Evolutionary conservation across 2,329 filamentous ascomycete species (phyloP).

Genomic region (Aureobasidium sp.): DNA sequence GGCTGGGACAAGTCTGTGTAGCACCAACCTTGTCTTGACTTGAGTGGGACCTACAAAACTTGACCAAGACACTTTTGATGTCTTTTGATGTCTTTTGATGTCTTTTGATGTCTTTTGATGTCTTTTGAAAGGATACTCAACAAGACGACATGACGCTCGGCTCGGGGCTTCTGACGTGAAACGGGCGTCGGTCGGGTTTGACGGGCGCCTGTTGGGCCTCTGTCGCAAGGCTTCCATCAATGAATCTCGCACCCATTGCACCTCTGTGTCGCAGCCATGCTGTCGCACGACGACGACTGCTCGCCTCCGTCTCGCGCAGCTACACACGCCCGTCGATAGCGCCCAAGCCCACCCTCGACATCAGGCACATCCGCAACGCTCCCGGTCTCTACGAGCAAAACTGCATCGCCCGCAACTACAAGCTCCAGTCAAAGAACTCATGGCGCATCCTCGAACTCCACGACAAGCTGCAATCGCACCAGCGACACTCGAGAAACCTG

Average conservation of each 20-base stretch:
- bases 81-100: no score
- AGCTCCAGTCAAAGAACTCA: slow-evolving; percentile 44
- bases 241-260: background rate
- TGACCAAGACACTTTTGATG: background rate
- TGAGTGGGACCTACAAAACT: background rate
- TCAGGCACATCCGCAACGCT: slow-evolving; percentile 85
- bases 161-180: slow-evolving; percentile 5
- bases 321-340: slow-evolving; percentile 60
- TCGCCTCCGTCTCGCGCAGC: slow-evolving; percentile 1
- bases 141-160: background rate
- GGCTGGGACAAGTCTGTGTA: slow-evolving; percentile 9
- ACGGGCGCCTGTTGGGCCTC: background rate
- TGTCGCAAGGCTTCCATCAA: slow-evolving; percentile 8
- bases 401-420: slow-evolving; percentile 80
- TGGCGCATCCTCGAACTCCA: slow-evolving; percentile 47
- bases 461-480: slow-evolving; percentile 42
- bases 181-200: slow-evolving; percentile 9
- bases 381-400: slow-evolving; percentile 74
- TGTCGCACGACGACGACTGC: slow-evolving; percentile 9
- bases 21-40: background rate
- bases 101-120: no score
- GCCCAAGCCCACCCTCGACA: slow-evolving; percentile 71
- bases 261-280: background rate
- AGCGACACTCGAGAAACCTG: slow-evolving; percentile 53
- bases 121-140: no score